Base-by-base conservation (phyloP, 1,284 basidiomycete species). In the Gymnopus androsaceus region DNA sequence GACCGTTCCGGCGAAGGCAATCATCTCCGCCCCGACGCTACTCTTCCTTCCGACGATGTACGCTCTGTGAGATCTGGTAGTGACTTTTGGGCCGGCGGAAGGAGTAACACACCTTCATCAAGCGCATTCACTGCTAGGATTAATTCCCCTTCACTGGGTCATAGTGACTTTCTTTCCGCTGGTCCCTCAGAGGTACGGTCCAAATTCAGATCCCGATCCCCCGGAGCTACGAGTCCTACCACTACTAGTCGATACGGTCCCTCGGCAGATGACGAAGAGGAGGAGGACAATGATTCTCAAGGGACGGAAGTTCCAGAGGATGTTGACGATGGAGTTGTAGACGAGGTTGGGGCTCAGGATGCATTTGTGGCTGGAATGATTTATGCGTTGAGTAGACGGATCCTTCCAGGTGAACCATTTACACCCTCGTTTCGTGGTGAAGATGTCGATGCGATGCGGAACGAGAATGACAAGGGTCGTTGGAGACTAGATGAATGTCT, bases 361-460 rank as follows among this genome's bases (percentile, higher is more conserved):
- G 89, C 89, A 8, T 92, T 91, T 62, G 80, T 91, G 11, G 86
- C 87, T 0, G 89, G 89, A 12, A 90, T 91, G 88, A 87, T 91
- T 56, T 91, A 82, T 68, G 81, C 87, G 0, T 65, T 91, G 60
- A 88, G 83, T 53, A 73, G 87, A 60, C 75, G 81, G 31, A 72
- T 90, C 52, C 67, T 84, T 42, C 89, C 89, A 37, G 88, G 88
- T 0, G 69, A 79, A 7, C 88, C 88, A 15, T 91, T 87, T 67
- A 84, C 84, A 3, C 86, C 88, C 19, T 76, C 78, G 0, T 74
- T 79, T 59, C 74, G 67, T 25, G 71, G 72, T 1, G 75, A 76
- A 23, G 74, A 75, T 46, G 64, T 60, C 54, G 45, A 66, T 14
- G 64, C 61, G 4, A 55, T 62, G 3, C 68, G 67, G 17, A 28